Evolutionary conservation across 78 protist genomes (phyloP).

Genomic region (Ministeria vibrans): DNA sequence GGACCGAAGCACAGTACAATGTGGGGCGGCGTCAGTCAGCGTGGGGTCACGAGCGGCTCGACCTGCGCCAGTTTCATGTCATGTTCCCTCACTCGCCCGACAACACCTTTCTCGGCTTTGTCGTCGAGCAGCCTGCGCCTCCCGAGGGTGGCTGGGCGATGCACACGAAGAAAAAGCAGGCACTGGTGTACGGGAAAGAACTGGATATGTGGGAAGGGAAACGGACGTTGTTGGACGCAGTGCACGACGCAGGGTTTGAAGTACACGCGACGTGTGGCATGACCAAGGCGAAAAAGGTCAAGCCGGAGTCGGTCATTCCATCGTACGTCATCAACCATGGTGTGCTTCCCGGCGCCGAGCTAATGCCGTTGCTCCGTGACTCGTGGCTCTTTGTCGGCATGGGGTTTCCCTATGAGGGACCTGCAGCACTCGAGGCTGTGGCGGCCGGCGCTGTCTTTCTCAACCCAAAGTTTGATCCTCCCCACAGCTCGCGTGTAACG

Average conservation of each 20-base stretch:
- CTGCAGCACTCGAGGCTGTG: background rate
- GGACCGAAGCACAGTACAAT: background rate
- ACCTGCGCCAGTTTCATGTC: background rate
- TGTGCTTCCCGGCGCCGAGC: background rate
- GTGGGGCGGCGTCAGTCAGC: background rate
- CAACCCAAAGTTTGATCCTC: background rate
- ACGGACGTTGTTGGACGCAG: background rate
- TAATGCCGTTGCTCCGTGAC: background rate
- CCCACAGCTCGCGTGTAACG: background rate
- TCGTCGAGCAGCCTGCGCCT: background rate
- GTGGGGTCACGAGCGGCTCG: background rate
- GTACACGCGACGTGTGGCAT: background rate
- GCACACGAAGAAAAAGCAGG: background rate
- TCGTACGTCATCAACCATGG: conserved; percentile 6
- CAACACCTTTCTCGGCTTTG: conserved; percentile 4
- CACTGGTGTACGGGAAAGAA: background rate
- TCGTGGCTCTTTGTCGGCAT: background rate
- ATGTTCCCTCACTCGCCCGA: conserved; percentile 6
- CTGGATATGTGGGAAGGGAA: background rate
- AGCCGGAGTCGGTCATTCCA: background rate
- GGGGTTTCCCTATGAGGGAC: background rate
- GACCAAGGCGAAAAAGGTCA: background rate
- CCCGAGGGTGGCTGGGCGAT: background rate
- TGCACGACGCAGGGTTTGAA: conserved; percentile 2
- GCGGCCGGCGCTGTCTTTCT: background rate